Base-by-base conservation (phyloP, 1,284 basidiomycete genomes). In the Ustilago crameri region DNA sequence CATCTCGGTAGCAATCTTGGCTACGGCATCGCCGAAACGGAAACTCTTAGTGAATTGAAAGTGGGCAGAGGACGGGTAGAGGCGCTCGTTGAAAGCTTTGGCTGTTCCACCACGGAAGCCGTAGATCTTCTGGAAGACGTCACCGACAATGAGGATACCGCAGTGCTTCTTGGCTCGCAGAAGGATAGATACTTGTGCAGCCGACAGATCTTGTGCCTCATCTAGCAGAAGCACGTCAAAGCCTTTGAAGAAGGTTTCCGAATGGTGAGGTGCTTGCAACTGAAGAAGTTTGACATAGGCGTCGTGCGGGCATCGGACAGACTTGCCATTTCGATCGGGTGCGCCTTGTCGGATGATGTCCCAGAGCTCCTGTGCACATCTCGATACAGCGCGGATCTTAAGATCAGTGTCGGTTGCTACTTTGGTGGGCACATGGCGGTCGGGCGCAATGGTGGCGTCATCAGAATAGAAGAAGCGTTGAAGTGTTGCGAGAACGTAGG, bases 111-210 rank as follows among this genome's bases (percentile, higher is more conserved):
- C 78, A 12, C 78, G 70, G 35, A 80, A 80, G n/a, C 73, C 78
- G 47, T 80, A 80, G 45, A 80, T 78, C 67, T 80, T 80, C 41
- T 80, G 78, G 38, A 79, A 74, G 27, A 74, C 68, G 45, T 80
- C 78, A 44, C 78, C 78, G 20, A 80, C 78, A 12, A 80, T 70
- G 43, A 80, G 68, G 26, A 80, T 71, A 20, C 73, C 78, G 40
- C 75, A 80, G 42, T 71, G 52, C 34, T 67, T 68, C 34, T 67
- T 68, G 15, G 75, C 76, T 1, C 75, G 51, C 27, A 78, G 58
- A 10, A 80, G 57, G 20, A 80, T 67, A 14, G 69, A 74, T 12
- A 72, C 72, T 44, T 80, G 78, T 24, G 76, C 78, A 23, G 70
- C 72, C 3, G 78, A 80, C 53, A 80, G 35, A 58, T 80, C 78